Base-by-base conservation (phyloP, 768 basidiomycete species). In the Leccinum variicolor region DNA sequence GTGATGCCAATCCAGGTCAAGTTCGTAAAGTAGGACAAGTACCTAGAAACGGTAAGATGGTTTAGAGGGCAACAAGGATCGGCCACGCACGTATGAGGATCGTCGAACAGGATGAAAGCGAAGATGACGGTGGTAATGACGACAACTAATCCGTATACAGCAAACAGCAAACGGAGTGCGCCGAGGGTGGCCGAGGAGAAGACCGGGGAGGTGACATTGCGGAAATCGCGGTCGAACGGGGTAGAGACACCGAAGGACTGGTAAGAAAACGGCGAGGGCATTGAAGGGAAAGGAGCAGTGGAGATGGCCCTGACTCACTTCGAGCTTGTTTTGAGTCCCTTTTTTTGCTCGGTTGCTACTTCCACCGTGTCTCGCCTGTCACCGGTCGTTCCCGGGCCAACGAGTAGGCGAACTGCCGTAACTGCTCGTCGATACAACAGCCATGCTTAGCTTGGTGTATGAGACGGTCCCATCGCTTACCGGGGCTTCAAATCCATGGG, bases 11-110 rank as follows among this genome's bases (percentile, higher is more conserved):
- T 81, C 57, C 82, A 86, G 0, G 83, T 79, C 1, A 89, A 76
- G 57, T 81, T 62, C 0, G 87, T 89, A 68, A 89, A 88, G 71
- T 84, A 89, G 8, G 81, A 80, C 61, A 85, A 78, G 73, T 74
- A 86, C 19, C 86, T 87, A 28, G 15, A 28, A 46, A 41, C 8
- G 34, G 31, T 53, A 51, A 54, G 25, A 21, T 46, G 8, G 43
- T 2, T n/a, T 43, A 25, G 26, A 31, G 39, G 6, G n/a, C 8
- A 33, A 21, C 7, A 23, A 6, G 51, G 15, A 34, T 74, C 66
- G 62, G 67, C 73, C 63, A 71, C 50, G 73, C 39, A 53, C 73
- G 79, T 51, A 56, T 57, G 33, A 73, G 68, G 0, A 58, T 53
- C 17, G 26, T 63, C n/a, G 72, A 69, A 26, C 61, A 64, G 56